These are phyloP conservation scores for Lobosporangium transversale DNA, from an alignment of 192 early-diverging fungal species.

Conservation along the genomic window DNA sequence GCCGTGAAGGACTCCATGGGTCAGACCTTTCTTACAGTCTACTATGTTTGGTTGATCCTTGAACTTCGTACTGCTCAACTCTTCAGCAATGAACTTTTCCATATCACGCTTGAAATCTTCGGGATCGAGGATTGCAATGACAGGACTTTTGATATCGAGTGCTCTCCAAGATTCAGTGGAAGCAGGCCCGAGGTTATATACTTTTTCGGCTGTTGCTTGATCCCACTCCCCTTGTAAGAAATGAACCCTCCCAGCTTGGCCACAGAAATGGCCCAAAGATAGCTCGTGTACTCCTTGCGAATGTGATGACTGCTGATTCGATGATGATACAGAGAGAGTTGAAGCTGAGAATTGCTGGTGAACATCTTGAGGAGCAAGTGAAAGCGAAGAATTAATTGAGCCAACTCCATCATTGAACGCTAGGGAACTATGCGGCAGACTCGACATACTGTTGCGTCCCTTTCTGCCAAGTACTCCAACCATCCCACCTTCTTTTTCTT, in stretches of 20 bases:
- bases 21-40: background rate
- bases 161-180: constrained; percentile 49
- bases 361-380: background rate
- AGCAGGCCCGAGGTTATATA: constrained; percentile 50
- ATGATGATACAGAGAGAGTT: background rate
- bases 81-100: constrained; percentile 6
- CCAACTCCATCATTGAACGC: constrained; percentile 10
- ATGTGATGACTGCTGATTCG: background rate
- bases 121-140: constrained; percentile 41
- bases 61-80: background rate
- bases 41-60: background rate
- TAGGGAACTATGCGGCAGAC: background rate
- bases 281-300: constrained; percentile 14
- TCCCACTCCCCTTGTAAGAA: constrained; percentile 56
- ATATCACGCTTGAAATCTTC: constrained; percentile 40
- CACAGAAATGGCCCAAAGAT: constrained; percentile 47
- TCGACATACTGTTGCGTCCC: constrained; percentile 31
- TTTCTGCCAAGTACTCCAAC: constrained; percentile 51
- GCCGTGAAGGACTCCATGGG: constrained; percentile 39
- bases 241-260: constrained; percentile 50
- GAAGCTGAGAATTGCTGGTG: constrained; percentile 11
- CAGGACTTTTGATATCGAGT: constrained; percentile 40
- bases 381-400: background rate
- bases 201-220: constrained; percentile 47
- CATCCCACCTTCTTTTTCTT: constrained; percentile 49